Conservation (phyloP, 352 stramenopile species). For the Phytophthora hybrid region DNA sequence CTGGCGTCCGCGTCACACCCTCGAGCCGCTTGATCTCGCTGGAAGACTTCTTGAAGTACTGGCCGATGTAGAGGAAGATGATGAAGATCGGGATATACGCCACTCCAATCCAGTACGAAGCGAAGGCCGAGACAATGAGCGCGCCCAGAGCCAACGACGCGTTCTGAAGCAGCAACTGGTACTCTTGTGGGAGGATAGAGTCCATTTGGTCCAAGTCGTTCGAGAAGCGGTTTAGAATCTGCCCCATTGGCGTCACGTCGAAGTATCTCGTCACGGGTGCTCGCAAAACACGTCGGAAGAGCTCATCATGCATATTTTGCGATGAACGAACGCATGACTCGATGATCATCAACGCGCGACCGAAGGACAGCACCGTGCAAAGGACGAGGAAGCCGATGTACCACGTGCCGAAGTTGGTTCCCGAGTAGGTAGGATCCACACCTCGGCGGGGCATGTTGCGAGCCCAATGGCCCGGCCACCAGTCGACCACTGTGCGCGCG, state of each 20-base stretch:
- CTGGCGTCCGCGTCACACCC: slow-evolving; percentile 80
- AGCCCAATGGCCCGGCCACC: slow-evolving; percentile 43
- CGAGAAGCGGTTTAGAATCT: slow-evolving; percentile 69
- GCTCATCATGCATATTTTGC: slow-evolving; percentile 55
- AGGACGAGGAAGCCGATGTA: slow-evolving; percentile 51
- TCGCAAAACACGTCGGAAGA: slow-evolving; percentile 53
- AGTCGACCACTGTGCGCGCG: slow-evolving; percentile 32
- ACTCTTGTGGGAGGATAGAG: slow-evolving; percentile 46
- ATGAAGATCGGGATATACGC: slow-evolving; percentile 66
- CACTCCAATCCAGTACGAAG: slow-evolving; percentile 51
- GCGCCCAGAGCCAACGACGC: slow-evolving; percentile 39
- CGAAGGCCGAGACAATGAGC: slow-evolving; percentile 49
- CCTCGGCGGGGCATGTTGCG: slow-evolving; percentile 25
- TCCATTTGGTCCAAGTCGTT: slow-evolving; percentile 68
- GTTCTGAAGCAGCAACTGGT: slow-evolving; percentile 51
- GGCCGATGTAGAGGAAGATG: slow-evolving; percentile 61
- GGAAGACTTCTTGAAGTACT: slow-evolving; percentile 89
- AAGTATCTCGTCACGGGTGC: slow-evolving; percentile 67
- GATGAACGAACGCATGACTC: slow-evolving; percentile 48
- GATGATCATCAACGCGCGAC: slow-evolving; percentile 46
- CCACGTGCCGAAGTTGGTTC: slow-evolving; percentile 42
- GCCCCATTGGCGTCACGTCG: slow-evolving; percentile 64
- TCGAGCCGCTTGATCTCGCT: slow-evolving; percentile 95
- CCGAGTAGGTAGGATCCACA: slow-evolving; percentile 47
- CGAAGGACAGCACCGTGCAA: slow-evolving; percentile 34